A percentile compares a stretch with the other conserved stretches of the same genome.
phyloP scores from a whole-genome alignment of 352 stramenopile species.

The Phytophthora lateralis region DNA sequence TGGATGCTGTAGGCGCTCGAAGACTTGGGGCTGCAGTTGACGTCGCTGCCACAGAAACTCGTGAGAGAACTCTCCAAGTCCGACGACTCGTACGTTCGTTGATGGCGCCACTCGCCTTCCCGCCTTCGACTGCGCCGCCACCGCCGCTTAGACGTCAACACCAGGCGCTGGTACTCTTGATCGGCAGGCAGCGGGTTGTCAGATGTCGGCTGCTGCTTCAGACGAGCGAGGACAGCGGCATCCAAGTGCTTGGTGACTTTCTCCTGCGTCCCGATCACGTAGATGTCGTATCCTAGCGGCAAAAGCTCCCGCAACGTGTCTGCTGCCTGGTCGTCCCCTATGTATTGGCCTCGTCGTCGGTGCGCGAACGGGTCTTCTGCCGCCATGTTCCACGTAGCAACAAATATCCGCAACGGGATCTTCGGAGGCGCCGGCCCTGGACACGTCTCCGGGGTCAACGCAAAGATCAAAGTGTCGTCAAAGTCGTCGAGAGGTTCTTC shows the following conservation, averaged over 20 bases:
- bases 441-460: constrained; percentile 41
- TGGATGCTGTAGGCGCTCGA: constrained; percentile 11
- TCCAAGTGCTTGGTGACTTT: constrained; percentile 73
- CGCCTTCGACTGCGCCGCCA: constrained; percentile 2
- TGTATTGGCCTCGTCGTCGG: constrained; percentile 41
- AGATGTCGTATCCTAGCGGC: constrained; percentile 74
- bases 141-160: constrained; percentile 19
- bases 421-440: constrained; percentile 15
- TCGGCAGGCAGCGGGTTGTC: neutral
- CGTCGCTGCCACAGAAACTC: constrained; percentile 18
- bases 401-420: constrained; percentile 56
- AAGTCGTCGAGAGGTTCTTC: constrained; percentile 27
- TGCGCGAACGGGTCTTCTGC: constrained; percentile 62
- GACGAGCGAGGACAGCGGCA: constrained; percentile 48
- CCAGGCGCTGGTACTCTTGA: constrained; percentile 34
- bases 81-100: constrained; percentile 12
- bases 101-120: constrained; percentile 11
- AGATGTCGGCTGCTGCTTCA: constrained; percentile 31
- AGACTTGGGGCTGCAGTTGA: constrained; percentile 16
- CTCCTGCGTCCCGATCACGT: constrained; percentile 76
- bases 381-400: constrained; percentile 80
- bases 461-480: constrained; percentile 35
- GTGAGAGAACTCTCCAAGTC: constrained; percentile 13
- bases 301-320: constrained; percentile 51
- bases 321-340: constrained; percentile 43